Conservation (phyloP, 2,329 filamentous ascomycete genomes). For the Escovopsis sp. region DNA sequence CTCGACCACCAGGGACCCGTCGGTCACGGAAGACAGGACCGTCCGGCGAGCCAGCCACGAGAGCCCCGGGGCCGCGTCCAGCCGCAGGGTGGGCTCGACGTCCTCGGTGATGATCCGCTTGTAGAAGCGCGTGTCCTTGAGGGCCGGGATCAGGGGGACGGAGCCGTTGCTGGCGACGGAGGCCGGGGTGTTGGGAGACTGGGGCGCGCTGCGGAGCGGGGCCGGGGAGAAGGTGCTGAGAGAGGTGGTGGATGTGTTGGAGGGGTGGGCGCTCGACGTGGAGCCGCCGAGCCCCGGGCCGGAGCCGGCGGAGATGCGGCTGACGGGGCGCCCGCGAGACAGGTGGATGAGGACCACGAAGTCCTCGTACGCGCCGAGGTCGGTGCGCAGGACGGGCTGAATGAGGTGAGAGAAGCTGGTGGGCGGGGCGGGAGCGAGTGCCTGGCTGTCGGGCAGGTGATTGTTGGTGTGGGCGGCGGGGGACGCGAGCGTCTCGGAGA, state of each 20-base stretch:
- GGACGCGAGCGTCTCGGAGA: constrained; percentile 16
- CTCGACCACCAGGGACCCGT: constrained; percentile 79
- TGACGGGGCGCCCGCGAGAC: constrained; percentile 45
- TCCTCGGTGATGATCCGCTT: constrained; percentile 82
- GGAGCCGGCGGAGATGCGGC: constrained; percentile 58
- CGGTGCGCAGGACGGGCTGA: constrained; percentile 68
- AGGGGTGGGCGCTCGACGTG: constrained; percentile 31
- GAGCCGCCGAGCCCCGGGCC: constrained; percentile 34
- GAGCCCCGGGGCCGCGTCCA: constrained; percentile 79
- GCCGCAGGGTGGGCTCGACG: constrained; percentile 80
- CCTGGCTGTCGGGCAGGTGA: constrained; percentile 22
- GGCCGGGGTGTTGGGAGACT: constrained; percentile 43
- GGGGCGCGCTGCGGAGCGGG: constrained; percentile 37
- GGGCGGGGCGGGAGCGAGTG: constrained; percentile 39
- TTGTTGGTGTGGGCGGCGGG: constrained; percentile 8
- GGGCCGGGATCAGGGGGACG: constrained; percentile 33
- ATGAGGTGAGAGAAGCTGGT: constrained; percentile 71
- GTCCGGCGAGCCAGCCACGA: constrained; percentile 86
- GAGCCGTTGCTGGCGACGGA: constrained; percentile 35
- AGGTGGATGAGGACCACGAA: constrained; percentile 64
- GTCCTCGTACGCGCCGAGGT: constrained; percentile 69
- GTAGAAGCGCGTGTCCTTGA: constrained; percentile 90
- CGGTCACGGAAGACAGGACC: constrained; percentile 68
- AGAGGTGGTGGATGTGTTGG: constrained; percentile 47
- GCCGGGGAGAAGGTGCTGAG: constrained; percentile 31